Evolutionary conservation across 2,329 filamentous ascomycete species (phyloP).

Genomic region (Basipetospora sp.): DNA sequence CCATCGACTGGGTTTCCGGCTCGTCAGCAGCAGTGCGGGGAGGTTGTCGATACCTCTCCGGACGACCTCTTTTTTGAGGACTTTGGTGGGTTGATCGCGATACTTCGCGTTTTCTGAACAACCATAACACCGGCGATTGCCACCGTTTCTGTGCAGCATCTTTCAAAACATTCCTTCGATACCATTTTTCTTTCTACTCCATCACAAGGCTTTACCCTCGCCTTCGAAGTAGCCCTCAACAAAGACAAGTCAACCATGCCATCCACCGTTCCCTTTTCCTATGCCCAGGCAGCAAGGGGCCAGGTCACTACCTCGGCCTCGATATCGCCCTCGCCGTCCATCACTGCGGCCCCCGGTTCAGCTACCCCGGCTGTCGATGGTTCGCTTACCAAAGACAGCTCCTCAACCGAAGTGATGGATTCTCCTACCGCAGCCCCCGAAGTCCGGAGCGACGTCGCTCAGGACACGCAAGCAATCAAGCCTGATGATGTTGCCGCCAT

Average conservation of each 20-base stretch:
- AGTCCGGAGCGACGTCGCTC: background rate
- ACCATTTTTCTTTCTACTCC: no score
- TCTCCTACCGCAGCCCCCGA: background rate
- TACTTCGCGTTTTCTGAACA: constrained; percentile 2
- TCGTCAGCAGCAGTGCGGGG: constrained; percentile 5
- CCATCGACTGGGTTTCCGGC: constrained; percentile 2
- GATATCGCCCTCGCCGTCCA: constrained; percentile 4
- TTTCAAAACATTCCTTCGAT: no score
- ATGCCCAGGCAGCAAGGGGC: constrained; percentile 89
- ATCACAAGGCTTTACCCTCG: no score
- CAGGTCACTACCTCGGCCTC: constrained; percentile 20
- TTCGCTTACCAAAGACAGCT: background rate
- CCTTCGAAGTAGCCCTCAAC: background rate
- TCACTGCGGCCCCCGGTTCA: no score
- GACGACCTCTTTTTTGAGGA: constrained; percentile 6
- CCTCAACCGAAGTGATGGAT: background rate
- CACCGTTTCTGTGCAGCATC: background rate
- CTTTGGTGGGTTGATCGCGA: constrained; percentile 1
- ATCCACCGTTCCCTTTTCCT: constrained; percentile 57
- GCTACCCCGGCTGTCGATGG: background rate
- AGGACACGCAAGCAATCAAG: constrained; percentile 1
- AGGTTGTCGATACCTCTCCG: constrained; percentile 7
- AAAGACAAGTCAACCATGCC: no score
- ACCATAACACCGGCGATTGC: background rate
- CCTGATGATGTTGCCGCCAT: background rate